Evolutionary conservation across 345 rosid species (phyloP).

Genomic region (Garcia nutans): DNA sequence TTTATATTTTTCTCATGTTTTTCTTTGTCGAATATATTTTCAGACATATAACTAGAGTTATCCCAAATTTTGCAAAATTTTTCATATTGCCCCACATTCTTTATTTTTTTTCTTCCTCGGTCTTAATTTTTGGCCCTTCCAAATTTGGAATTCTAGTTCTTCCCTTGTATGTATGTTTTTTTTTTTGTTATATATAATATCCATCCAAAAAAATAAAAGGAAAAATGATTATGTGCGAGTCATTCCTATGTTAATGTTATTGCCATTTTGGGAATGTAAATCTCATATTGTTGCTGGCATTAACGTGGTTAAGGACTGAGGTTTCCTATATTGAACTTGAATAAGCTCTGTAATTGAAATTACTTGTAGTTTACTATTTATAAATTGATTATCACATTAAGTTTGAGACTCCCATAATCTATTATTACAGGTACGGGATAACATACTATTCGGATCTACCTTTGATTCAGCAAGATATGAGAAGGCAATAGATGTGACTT

Average conservation of each 20-base stretch:
- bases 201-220: neutral
- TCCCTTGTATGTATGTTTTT: no score
- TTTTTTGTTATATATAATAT: neutral
- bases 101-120: no score
- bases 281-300: neutral
- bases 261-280: neutral
- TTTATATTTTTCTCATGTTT: neutral
- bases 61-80: no score
- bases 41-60: no score
- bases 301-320: neutral
- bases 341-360: neutral
- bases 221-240: neutral
- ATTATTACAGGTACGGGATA: slow-evolving; percentile 73
- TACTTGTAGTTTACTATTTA: neutral
- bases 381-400: slow-evolving; percentile 8
- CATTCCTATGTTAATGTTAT: neutral
- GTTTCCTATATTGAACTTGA: neutral
- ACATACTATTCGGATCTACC: slow-evolving; percentile 88
- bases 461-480: slow-evolving; percentile 72
- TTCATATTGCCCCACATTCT: no score
- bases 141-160: no score
- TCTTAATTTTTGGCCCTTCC: no score
- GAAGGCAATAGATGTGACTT: slow-evolving; percentile 84
- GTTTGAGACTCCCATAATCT: slow-evolving; percentile 13
- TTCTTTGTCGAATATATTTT: no score